Evolutionary conservation across 1,139 yeast species (phyloP), one percentile per base, ranked within the genome.

Genomic region (Hansenula lynferdii): DNA sequence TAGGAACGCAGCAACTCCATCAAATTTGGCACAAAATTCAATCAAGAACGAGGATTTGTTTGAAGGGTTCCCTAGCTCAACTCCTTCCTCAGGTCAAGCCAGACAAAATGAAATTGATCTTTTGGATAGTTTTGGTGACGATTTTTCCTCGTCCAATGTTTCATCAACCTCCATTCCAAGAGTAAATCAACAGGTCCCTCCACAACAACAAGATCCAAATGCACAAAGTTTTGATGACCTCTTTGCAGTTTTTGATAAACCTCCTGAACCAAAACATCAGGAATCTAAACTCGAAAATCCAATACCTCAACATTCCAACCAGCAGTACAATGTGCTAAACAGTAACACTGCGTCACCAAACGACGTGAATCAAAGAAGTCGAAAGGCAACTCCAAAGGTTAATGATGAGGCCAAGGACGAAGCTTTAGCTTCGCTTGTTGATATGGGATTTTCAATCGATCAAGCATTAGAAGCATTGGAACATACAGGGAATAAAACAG

Each of bases 391-490:
- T 3, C 28, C 42, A 14, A 16, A 15, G 2, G 16, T 31, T 1
- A 36, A 41, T 16, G 34, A 44, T 11, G 60, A 58, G 33, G 56
- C 59, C 5, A 47, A 62, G 30, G 94, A 83, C 51, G 68, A 67
- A 18, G 67, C 78, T 3, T 58, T 85, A 20, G 92, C 92, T 0
- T 85, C 80, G 49, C 65, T 86, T 38, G 61, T 85, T 1, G 95
- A 86, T 45, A 85, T 86, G 75, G 95, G 96, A 2, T 86, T 86
- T 51, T 62, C 81, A 1, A 63, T 73, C 1, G 81, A 77, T 2
- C 76, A 71, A 37, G 78, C 94, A 5, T 72, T 69, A 31, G 64
- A 65, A 8, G 95, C 95, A 0, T 67, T 86, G 31, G 67, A 65
- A 16, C 56, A 62, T 34, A 70, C 79, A 0, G 58, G 64, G 18